Percentiles rank a stretch among this genome's conserved stretches.
Conservation (phyloP, 495 filamentous ascomycete species). For the Bacidia gigantensis region DNA sequence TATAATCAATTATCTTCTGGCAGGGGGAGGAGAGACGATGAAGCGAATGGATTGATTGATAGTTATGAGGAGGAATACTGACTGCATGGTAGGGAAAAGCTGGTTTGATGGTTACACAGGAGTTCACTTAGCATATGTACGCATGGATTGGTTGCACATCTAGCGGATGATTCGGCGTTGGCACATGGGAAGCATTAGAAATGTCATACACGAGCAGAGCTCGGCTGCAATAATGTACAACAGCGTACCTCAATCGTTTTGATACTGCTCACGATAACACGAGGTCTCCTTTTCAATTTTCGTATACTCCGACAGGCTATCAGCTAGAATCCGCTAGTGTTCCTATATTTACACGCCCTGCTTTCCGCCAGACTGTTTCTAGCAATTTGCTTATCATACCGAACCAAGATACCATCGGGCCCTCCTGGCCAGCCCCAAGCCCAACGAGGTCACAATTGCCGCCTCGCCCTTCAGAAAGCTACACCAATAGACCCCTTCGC, state of each 20-base stretch:
- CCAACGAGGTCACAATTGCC: too few species aligned
- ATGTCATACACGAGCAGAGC: too few species aligned
- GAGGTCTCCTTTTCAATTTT: too few species aligned
- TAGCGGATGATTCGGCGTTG: not conserved
- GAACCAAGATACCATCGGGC: too few species aligned
- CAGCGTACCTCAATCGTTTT: too few species aligned
- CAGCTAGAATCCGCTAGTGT: too few species aligned
- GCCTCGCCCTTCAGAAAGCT: not conserved
- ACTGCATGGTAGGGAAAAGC: not conserved
- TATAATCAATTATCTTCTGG: constrained; percentile 17
- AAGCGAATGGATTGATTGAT: constrained; percentile 89
- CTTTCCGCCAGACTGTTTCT: too few species aligned
- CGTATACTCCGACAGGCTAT: too few species aligned
- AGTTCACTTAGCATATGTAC: not conserved
- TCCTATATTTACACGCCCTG: too few species aligned
- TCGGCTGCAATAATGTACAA: not conserved
- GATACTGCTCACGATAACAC: too few species aligned
- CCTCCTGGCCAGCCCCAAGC: too few species aligned
- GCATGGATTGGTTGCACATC: not conserved
- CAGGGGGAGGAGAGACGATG: constrained; percentile 37
- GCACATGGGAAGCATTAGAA: not conserved
- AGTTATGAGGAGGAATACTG: constrained; percentile 84
- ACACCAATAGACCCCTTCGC: not conserved
- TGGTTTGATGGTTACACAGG: not conserved
- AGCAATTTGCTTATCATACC: too few species aligned